Evolutionary conservation across 2,329 filamentous ascomycete genomes (phyloP).

Genomic region (Trichophyton rubrum): DNA sequence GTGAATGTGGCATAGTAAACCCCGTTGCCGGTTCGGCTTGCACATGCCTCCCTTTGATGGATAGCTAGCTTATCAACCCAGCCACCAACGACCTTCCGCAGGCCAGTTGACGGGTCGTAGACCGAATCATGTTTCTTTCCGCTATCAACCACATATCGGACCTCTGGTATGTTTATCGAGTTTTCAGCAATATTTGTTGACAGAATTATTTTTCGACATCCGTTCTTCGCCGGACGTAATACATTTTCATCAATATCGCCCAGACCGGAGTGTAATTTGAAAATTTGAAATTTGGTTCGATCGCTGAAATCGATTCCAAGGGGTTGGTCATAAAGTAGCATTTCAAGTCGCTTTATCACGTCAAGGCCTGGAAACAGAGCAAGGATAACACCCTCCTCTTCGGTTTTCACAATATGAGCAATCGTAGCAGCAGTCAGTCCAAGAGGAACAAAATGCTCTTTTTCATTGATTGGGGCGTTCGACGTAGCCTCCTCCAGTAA

Average conservation of each 20-base stretch:
- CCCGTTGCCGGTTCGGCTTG: slow-evolving; percentile 38
- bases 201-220: slow-evolving; percentile 38
- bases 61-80: slow-evolving; percentile 40
- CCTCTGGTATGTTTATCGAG: slow-evolving; percentile 41
- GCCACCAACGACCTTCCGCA: slow-evolving; percentile 28
- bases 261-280: slow-evolving; percentile 37
- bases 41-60: slow-evolving; percentile 39
- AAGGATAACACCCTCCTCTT: slow-evolving; percentile 34
- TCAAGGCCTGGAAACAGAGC: slow-evolving; percentile 38
- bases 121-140: slow-evolving; percentile 31
- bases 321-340: slow-evolving; percentile 19
- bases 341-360: slow-evolving; percentile 25
- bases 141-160: slow-evolving; percentile 39
- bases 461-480: background rate
- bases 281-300: slow-evolving; percentile 30
- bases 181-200: slow-evolving; percentile 42
- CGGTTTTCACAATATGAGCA: slow-evolving; percentile 35
- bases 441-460: slow-evolving; percentile 28
- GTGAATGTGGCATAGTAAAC: slow-evolving; percentile 40
- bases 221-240: slow-evolving; percentile 21
- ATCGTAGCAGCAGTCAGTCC: slow-evolving; percentile 35
- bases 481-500: background rate
- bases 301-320: slow-evolving; percentile 33
- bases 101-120: slow-evolving; percentile 31
- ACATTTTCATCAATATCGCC: slow-evolving; percentile 34